Evolutionary conservation across 2,329 filamentous ascomycete genomes (phyloP).

Genomic region (Xylaria arbuscula): DNA sequence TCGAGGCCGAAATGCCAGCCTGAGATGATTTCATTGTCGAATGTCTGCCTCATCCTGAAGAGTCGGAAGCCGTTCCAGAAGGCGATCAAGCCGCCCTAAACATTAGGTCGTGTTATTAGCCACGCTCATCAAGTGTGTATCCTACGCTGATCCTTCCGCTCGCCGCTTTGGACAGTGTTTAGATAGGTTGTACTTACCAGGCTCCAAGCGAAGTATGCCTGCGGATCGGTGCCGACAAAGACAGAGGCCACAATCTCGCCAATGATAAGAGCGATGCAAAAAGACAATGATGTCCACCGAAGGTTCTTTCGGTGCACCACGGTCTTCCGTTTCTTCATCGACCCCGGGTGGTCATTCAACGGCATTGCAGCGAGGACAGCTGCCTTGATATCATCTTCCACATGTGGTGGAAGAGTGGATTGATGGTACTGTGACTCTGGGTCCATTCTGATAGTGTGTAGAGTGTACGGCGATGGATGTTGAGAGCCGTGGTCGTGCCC

Average conservation of each 20-base stretch:
- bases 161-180: background rate
- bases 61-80: slow-evolving; percentile 36
- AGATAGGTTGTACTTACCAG: slow-evolving; percentile 10
- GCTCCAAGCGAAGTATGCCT: slow-evolving; percentile 8
- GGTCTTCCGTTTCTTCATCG: slow-evolving; percentile 9
- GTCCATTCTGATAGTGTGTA: slow-evolving; percentile 14
- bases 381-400: slow-evolving; percentile 37
- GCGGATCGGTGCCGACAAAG: background rate
- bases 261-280: slow-evolving; percentile 17
- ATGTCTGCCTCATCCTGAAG: slow-evolving; percentile 29
- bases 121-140: background rate
- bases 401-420: slow-evolving; percentile 23
- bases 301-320: slow-evolving; percentile 12
- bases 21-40: slow-evolving; percentile 29
- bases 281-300: slow-evolving; percentile 20
- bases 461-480: background rate
- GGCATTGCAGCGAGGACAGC: slow-evolving; percentile 29
- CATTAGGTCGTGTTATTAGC: slow-evolving; percentile 13
- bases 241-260: background rate
- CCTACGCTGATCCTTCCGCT: no score
- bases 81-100: slow-evolving; percentile 30
- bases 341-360: background rate
- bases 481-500: background rate
- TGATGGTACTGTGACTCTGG: slow-evolving; percentile 7
- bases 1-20: slow-evolving; percentile 32